Conservation (phyloP, 768 basidiomycete genomes). For the Hygrocybe coccinea region DNA sequence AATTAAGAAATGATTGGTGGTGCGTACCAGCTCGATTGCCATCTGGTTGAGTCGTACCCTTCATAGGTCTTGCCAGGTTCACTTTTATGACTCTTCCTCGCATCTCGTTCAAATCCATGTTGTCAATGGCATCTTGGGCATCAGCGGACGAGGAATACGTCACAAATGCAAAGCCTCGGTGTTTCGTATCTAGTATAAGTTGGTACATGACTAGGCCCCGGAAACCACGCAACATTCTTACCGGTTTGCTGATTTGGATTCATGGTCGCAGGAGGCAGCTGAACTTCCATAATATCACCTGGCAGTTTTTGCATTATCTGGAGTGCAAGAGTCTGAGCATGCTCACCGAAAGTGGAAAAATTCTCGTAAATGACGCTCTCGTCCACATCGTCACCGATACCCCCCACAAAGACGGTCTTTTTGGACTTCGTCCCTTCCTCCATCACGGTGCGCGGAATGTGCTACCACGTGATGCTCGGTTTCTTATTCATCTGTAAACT, state of each 20-base stretch:
- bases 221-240: constrained; percentile 9
- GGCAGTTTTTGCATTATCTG: constrained; percentile 11
- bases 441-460: constrained; percentile 39
- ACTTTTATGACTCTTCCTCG: constrained; percentile 73
- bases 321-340: not conserved
- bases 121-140: constrained; percentile 96
- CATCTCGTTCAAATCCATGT: constrained; percentile 94
- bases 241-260: constrained; percentile 62
- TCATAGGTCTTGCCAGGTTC: constrained; percentile 81
- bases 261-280: constrained; percentile 75
- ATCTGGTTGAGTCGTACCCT: constrained; percentile 56
- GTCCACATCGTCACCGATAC: constrained; percentile 78
- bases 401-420: constrained; percentile 82
- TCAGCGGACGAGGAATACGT: constrained; percentile 76
- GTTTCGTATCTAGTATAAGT: constrained; percentile 57
- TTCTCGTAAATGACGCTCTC: constrained; percentile 69
- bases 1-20: not conserved
- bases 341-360: constrained; percentile 84
- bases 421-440: constrained; percentile 82
- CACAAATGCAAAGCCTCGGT: constrained; percentile 91
- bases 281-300: constrained; percentile 93
- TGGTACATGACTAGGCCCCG: not conserved
- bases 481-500: no score
- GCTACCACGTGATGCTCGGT: not conserved
- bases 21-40: constrained; percentile 72